Conservation (phyloP, 2,329 filamentous ascomycete species). For the Cryphonectria parasitica region DNA sequence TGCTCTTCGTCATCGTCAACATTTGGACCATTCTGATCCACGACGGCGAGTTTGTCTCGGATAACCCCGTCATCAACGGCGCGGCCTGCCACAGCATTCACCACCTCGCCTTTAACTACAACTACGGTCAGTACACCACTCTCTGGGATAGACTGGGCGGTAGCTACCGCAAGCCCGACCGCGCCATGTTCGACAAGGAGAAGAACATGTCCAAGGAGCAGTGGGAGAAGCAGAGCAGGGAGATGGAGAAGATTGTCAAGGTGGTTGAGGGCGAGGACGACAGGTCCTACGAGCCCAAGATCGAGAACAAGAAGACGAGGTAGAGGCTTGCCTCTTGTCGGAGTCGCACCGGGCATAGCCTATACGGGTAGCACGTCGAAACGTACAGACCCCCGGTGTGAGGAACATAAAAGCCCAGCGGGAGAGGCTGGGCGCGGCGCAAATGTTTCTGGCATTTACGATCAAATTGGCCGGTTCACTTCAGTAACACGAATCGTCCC, state of each 20-base stretch:
- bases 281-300: constrained; percentile 47
- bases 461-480: background rate
- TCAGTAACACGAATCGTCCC: background rate
- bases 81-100: constrained; percentile 94
- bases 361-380: background rate
- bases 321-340: constrained; percentile 31
- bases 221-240: constrained; percentile 77
- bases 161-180: constrained; percentile 84
- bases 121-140: constrained; percentile 94
- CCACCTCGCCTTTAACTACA: constrained; percentile 86
- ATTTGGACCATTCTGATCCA: constrained; percentile 97
- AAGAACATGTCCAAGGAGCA: constrained; percentile 81
- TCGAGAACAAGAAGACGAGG: constrained; percentile 53
- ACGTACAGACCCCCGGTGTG: too few relatives aligned
- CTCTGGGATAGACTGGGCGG: constrained; percentile 87
- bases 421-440: background rate
- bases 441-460: background rate
- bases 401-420: background rate
- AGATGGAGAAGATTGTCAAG: constrained; percentile 76
- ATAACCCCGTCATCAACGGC: constrained; percentile 90
- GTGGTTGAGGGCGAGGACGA: constrained; percentile 67
- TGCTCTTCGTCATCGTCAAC: constrained; percentile 89
- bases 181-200: constrained; percentile 82
- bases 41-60: constrained; percentile 91
- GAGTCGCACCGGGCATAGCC: background rate